Evolutionary conservation across 176 grass and related monocot species (phyloP).

Genomic region (Aegilops umbellulata): DNA sequence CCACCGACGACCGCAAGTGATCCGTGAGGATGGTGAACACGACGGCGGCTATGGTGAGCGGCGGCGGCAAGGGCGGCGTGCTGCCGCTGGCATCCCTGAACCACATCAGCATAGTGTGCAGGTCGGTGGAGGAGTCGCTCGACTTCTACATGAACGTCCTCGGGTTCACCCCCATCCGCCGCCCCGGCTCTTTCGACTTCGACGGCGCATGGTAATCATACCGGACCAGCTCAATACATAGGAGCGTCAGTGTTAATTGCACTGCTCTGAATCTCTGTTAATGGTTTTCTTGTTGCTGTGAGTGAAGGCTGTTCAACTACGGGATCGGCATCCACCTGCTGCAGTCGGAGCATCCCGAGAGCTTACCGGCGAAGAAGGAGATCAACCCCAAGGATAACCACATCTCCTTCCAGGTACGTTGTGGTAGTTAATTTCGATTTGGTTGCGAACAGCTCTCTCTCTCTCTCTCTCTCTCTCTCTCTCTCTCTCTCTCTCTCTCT

Average conservation of each 20-base stretch:
- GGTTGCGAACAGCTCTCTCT: neutral
- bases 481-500: too few relatives aligned
- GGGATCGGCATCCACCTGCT: constrained; percentile 89
- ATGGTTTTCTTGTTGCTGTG: neutral
- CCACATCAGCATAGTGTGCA: constrained; percentile 83
- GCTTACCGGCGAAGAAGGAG: constrained; percentile 59
- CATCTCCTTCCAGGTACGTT: constrained; percentile 84
- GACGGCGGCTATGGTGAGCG: neutral
- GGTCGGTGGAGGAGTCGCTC: constrained; percentile 61
- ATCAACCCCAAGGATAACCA: constrained; percentile 97
- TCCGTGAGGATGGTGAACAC: constrained; percentile 33
- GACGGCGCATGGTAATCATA: constrained; percentile 61
- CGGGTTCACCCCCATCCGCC: constrained; percentile 65
- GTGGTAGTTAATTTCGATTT: neutral
- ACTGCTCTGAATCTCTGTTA: neutral
- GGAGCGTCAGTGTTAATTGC: neutral
- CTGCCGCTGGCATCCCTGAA: constrained; percentile 86
- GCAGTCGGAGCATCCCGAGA: constrained; percentile 50
- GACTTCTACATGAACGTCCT: constrained; percentile 81
- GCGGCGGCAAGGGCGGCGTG: constrained; percentile 12
- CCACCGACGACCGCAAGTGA: neutral
- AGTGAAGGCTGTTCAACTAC: constrained; percentile 81
- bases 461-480: too few relatives aligned
- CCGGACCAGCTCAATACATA: neutral
- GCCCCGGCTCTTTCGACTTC: constrained; percentile 77